Evolutionary conservation across 768 basidiomycete genomes (phyloP).

Genomic region (Suillus sp.): DNA sequence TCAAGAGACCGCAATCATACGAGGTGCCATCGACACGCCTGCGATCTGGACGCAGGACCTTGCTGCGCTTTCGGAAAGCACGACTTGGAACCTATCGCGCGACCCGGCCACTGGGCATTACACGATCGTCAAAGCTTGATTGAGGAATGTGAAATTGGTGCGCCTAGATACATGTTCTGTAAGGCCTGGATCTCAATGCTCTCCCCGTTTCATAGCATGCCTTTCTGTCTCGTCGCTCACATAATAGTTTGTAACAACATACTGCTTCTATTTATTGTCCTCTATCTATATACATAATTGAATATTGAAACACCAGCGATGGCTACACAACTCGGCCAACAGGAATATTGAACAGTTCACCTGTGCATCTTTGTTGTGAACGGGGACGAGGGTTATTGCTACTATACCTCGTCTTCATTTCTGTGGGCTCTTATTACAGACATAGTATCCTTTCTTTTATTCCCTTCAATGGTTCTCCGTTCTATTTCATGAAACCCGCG

Average conservation of each 20-base stretch:
- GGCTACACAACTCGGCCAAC: background rate
- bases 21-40: background rate
- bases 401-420: no score
- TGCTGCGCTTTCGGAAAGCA: background rate
- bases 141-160: background rate
- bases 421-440: no score
- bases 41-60: constrained; percentile 2
- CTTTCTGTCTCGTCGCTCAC: background rate
- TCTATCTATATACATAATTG: background rate
- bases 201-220: background rate
- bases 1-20: constrained; percentile 4
- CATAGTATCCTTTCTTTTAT: no score
- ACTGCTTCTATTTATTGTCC: background rate
- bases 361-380: no score
- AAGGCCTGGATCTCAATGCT: background rate
- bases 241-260: background rate
- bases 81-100: constrained; percentile 2
- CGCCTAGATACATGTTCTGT: background rate
- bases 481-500: no score
- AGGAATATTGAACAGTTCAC: background rate
- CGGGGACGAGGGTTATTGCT: no score
- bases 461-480: no score
- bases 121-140: background rate
- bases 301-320: background rate
- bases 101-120: background rate